A percentile compares a stretch with the other conserved stretches of the same genome.
Evolutionary conservation across 2,329 filamentous ascomycete species (phyloP).

Genomic region (Penicillium occitanis): DNA sequence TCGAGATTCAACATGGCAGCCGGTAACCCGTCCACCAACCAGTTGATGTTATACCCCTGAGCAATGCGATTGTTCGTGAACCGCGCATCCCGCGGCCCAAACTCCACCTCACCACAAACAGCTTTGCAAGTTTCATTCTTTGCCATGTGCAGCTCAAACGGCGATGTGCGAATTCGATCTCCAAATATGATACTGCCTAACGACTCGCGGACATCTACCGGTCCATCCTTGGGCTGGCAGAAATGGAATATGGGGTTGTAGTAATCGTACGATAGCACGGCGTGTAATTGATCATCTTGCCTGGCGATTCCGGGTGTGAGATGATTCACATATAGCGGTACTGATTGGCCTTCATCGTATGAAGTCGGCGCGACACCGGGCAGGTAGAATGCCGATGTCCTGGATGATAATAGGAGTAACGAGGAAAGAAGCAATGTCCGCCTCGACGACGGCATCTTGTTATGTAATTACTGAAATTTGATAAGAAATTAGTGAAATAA

Average conservation of each 20-base stretch:
- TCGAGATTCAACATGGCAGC: slow-evolving; percentile 82
- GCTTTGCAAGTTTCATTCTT: slow-evolving; percentile 83
- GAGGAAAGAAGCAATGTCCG: slow-evolving; percentile 32
- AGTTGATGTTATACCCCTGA: slow-evolving; percentile 89
- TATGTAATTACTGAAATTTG: slow-evolving; percentile 24
- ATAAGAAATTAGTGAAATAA: not conserved
- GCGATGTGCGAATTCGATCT: slow-evolving; percentile 95
- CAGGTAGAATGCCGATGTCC: slow-evolving; percentile 79
- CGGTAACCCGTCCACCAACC: slow-evolving; percentile 91
- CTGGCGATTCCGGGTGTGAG: slow-evolving; percentile 80
- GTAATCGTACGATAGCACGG: slow-evolving; percentile 95
- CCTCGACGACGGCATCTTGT: slow-evolving; percentile 38
- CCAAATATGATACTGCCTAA: slow-evolving; percentile 96
- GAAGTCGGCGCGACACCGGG: slow-evolving; percentile 93
- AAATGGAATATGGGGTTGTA: slow-evolving; percentile 87
- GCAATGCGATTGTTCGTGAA: slow-evolving; percentile 83
- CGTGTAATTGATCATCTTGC: slow-evolving; percentile 77
- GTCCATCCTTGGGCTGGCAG: slow-evolving; percentile 74
- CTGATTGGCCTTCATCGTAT: slow-evolving; percentile 74
- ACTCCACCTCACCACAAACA: slow-evolving; percentile 68
- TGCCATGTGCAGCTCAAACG: slow-evolving; percentile 84
- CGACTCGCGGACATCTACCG: slow-evolving; percentile 79
- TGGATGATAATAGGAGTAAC: slow-evolving; percentile 34
- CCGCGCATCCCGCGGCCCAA: slow-evolving; percentile 63
- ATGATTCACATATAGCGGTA: slow-evolving; percentile 89